phyloP scores from a whole-genome alignment of 345 rosid genomes.

The Populus deltoides region DNA sequence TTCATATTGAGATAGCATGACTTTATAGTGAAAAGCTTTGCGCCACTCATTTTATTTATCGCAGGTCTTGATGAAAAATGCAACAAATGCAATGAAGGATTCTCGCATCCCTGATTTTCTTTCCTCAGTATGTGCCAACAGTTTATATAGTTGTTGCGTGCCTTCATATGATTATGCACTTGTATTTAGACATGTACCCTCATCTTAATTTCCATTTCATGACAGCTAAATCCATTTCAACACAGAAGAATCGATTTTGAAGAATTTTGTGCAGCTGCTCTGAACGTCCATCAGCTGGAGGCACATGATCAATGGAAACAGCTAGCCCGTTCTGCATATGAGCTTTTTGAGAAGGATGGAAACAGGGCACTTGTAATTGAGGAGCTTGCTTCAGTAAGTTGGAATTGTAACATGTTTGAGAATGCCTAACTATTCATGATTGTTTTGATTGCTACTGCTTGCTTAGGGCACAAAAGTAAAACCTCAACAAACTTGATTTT shows the following conservation, averaged over 20 bases:
- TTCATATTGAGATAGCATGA: neutral
- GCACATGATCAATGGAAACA: slow-evolving; percentile 86
- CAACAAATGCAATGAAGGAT: slow-evolving; percentile 90
- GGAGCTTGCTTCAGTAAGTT: slow-evolving; percentile 88
- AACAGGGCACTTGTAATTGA: slow-evolving; percentile 83
- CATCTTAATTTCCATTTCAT: slow-evolving; percentile 18
- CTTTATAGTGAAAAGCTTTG: neutral
- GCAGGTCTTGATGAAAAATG: slow-evolving; percentile 75
- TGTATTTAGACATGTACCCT: slow-evolving; percentile 12
- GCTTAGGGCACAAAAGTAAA: neutral
- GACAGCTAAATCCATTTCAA: slow-evolving; percentile 77
- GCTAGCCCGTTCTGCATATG: slow-evolving; percentile 75
- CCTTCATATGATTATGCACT: neutral
- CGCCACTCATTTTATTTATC: slow-evolving; percentile 16
- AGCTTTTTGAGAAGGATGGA: slow-evolving; percentile 86
- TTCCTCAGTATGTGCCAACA: slow-evolving; percentile 48
- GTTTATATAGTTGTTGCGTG: neutral
- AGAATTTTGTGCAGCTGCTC: slow-evolving; percentile 94
- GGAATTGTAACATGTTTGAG: neutral
- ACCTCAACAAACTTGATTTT: neutral
- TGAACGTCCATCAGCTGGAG: slow-evolving; percentile 92
- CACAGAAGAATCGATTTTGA: slow-evolving; percentile 90
- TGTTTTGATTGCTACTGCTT: neutral
- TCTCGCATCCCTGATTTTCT: slow-evolving; percentile 73
- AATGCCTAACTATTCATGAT: neutral